These are phyloP conservation scores for Ambrosia artemisiifolia DNA, from an alignment of 129 eudicot genomes.

Conservation along the genomic window DNA sequence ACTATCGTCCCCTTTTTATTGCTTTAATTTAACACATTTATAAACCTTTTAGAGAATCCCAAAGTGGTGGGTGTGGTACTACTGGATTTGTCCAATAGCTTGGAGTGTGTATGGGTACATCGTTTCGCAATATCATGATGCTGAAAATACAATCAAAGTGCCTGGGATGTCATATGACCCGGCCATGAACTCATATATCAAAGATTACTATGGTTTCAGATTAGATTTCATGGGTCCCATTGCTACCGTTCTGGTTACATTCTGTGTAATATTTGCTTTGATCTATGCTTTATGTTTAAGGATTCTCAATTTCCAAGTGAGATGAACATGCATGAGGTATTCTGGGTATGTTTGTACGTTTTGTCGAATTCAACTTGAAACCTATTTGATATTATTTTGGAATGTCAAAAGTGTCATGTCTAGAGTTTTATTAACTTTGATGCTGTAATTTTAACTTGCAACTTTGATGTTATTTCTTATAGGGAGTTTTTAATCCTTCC, in stretches of 20 bases:
- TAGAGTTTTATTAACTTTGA: neutral
- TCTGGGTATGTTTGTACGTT: neutral
- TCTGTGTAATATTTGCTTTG: constrained; percentile 49
- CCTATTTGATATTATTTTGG: neutral
- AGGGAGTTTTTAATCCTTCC: too few relatives aligned
- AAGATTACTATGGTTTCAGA: constrained; percentile 42
- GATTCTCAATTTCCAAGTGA: constrained; percentile 51
- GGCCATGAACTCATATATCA: constrained; percentile 31
- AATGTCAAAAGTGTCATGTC: neutral
- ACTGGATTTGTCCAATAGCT: constrained; percentile 66
- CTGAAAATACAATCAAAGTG: constrained; percentile 38
- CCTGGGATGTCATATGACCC: constrained; percentile 42
- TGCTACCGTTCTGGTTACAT: constrained; percentile 47
- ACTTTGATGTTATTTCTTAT: neutral
- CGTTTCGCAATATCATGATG: constrained; percentile 56
- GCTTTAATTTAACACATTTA: neutral
- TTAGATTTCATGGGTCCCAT: constrained; percentile 51
- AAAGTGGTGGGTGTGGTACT: constrained; percentile 69
- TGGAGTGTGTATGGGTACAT: constrained; percentile 66
- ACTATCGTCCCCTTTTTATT: neutral
- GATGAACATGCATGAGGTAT: constrained; percentile 9
- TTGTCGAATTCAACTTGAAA: neutral
- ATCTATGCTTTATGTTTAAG: constrained; percentile 47
- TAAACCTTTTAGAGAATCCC: constrained; percentile 50
- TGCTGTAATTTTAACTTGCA: neutral